Percentiles rank a stretch among this genome's conserved stretches.
Conservation (phyloP, 2,329 filamentous ascomycete species). For the Phialemoniopsis sp. region DNA sequence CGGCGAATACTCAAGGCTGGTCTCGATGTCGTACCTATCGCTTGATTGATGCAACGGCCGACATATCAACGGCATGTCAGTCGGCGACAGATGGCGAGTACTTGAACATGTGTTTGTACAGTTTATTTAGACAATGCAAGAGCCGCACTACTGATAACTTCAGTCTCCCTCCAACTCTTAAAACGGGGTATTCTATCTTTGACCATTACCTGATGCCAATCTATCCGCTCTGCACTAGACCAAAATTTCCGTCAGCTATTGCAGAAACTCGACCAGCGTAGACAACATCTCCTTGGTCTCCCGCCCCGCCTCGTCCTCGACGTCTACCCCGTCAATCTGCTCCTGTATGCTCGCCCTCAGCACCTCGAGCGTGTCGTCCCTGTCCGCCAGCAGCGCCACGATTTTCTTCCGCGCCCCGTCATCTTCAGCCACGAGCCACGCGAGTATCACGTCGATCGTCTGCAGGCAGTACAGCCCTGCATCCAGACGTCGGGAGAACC, state of each 20-base stretch:
- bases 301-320: conserved; percentile 49
- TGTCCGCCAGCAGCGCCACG: conserved; percentile 57
- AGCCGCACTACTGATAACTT: conserved; percentile 2
- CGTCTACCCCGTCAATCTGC: conserved; percentile 43
- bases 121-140: conserved; percentile 1
- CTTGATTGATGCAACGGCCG: neutral
- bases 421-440: conserved; percentile 92
- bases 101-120: neutral
- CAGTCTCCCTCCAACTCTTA: conserved; percentile 6
- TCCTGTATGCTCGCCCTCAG: conserved; percentile 66
- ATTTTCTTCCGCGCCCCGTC: conserved; percentile 66
- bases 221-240: too few species aligned
- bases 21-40: neutral
- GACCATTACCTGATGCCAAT: conserved; percentile 2
- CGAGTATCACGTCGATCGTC: conserved; percentile 77
- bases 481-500: conserved; percentile 72
- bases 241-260: conserved; percentile 12
- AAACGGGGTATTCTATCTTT: conserved; percentile 4
- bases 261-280: conserved; percentile 46
- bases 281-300: conserved; percentile 52
- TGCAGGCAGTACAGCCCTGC: conserved; percentile 82
- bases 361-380: conserved; percentile 59
- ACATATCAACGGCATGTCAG: neutral
- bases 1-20: too few species aligned
- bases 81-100: neutral